These are phyloP conservation scores for Aspergillus sp. DNA, from an alignment of 2,329 filamentous ascomycete genomes.

Conservation along the genomic window DNA sequence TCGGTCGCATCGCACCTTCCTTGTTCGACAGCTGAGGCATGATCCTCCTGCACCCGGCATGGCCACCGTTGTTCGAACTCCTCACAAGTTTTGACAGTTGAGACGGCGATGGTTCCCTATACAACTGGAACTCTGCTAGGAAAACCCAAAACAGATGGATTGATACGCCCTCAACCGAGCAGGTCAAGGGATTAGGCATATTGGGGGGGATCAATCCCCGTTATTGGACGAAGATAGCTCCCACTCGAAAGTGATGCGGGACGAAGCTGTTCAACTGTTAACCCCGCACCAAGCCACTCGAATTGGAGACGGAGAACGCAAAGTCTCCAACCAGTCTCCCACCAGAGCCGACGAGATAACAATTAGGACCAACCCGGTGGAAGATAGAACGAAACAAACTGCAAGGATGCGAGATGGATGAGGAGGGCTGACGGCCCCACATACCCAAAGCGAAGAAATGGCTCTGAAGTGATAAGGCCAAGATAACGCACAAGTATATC, in stretches of 20 bases:
- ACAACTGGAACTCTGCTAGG: neutral
- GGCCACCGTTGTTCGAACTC: neutral
- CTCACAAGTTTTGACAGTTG: neutral
- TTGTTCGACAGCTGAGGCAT: conserved; percentile 12
- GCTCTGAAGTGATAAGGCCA: neutral
- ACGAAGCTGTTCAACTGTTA: neutral
- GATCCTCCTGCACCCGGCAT: conserved; percentile 3
- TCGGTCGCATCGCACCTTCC: conserved; percentile 18
- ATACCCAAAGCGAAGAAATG: neutral
- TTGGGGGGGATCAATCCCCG: neutral
- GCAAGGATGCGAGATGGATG: neutral
- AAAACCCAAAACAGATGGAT: neutral
- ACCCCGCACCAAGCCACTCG: conserved; percentile 11
- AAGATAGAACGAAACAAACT: neutral
- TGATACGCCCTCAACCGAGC: too few species aligned
- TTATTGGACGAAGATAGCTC: conserved; percentile 12
- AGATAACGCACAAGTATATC: neutral
- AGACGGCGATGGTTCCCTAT: neutral
- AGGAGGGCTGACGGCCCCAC: conserved; percentile 8
- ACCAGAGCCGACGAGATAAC: neutral
- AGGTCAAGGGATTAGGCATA: too few species aligned
- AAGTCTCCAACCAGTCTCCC: too few species aligned
- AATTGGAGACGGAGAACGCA: neutral
- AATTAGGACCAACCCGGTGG: neutral
- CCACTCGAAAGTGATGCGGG: neutral